Percentiles rank a stretch among this genome's conserved stretches.
These are phyloP conservation scores for Austropuccinia psidii DNA, from an alignment of 1,284 basidiomycete genomes.

Conservation along the genomic window DNA sequence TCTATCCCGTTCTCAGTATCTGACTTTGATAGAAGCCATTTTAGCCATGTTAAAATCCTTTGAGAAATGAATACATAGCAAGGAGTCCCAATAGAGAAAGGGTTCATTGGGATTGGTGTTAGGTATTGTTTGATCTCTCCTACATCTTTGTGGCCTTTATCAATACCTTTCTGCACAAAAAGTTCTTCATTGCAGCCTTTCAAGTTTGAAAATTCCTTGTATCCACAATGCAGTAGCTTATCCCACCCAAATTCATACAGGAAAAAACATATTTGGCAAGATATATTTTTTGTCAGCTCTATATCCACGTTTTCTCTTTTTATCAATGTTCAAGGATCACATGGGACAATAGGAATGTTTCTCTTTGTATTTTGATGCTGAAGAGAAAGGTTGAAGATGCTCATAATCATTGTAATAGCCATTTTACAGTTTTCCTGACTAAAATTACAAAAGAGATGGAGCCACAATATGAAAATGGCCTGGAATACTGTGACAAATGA, in stretches of 20 bases:
- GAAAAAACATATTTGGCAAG: background rate
- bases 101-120: too few relatives aligned
- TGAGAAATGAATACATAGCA: background rate
- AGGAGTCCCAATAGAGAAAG: background rate
- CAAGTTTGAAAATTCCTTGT: background rate
- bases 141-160: background rate
- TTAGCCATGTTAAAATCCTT: background rate
- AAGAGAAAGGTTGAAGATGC: background rate
- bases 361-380: background rate
- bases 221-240: background rate
- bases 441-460: conserved; percentile 29
- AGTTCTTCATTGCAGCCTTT: background rate
- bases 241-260: background rate
- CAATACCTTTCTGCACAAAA: background rate
- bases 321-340: background rate
- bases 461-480: conserved; percentile 9
- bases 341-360: background rate
- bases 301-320: background rate
- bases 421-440: conserved; percentile 17
- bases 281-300: background rate
- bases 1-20: conserved; percentile 5
- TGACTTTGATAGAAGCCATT: conserved; percentile 13
- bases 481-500: background rate
- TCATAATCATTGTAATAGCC: background rate
- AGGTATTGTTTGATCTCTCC: background rate